A percentile compares a stretch with the other conserved stretches of the same genome.
Conservation (phyloP, 257 asterid genomes). For the Salvia miltiorrhiza region DNA sequence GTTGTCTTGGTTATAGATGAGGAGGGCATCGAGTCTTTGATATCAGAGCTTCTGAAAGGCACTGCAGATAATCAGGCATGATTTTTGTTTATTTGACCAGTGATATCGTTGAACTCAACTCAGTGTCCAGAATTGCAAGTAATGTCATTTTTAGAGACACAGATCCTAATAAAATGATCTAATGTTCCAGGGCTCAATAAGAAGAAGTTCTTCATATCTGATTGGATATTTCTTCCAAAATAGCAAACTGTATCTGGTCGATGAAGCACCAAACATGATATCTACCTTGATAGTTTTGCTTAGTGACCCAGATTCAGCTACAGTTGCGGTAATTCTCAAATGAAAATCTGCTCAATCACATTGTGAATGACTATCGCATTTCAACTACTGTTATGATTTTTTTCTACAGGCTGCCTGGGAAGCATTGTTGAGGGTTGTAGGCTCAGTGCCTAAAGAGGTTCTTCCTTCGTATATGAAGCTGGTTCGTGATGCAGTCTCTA, state of each 20-base stretch:
- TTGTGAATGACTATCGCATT: slow-evolving; percentile 10
- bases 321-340: slow-evolving; percentile 59
- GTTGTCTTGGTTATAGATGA: slow-evolving; percentile 91
- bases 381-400: slow-evolving; percentile 8
- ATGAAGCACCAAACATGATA: slow-evolving; percentile 93
- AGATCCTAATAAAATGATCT: slow-evolving; percentile 17
- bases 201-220: slow-evolving; percentile 76
- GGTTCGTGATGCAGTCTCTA: slow-evolving; percentile 98
- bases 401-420: slow-evolving; percentile 85
- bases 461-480: slow-evolving; percentile 88
- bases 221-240: slow-evolving; percentile 88
- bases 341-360: slow-evolving; percentile 4
- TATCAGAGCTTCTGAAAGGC: slow-evolving; percentile 88
- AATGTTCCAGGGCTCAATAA: slow-evolving; percentile 70
- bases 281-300: slow-evolving; percentile 80
- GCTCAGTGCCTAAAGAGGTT: slow-evolving; percentile 86
- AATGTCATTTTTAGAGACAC: background rate
- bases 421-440: slow-evolving; percentile 81
- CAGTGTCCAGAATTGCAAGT: slow-evolving; percentile 8
- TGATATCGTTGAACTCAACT: slow-evolving; percentile 12
- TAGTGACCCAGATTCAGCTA: slow-evolving; percentile 75
- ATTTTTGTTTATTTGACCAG: slow-evolving; percentile 14
- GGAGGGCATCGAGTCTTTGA: slow-evolving; percentile 80
- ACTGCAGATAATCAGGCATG: slow-evolving; percentile 82
- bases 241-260: slow-evolving; percentile 87